Base-by-base conservation (phyloP, 116 monocot genomes). In the Cymodocea nodosa region DNA sequence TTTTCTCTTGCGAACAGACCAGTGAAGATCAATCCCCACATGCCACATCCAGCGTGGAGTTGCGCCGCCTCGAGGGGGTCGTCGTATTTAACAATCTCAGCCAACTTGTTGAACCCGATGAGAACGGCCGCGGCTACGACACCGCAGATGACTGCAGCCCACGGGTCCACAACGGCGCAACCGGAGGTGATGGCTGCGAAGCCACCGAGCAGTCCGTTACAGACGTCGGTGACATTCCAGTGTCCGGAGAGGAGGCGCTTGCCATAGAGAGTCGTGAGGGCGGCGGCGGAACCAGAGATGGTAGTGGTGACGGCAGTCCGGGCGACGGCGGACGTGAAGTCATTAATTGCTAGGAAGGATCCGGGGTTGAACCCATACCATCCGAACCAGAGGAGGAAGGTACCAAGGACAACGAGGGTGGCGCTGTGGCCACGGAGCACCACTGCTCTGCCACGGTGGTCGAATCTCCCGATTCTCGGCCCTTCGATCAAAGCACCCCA, bases 281-380 rank as follows among this genome's bases (percentile, higher is more conserved):
- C 84, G 5, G 84, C 84, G 8, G 77, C 40, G 73, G 79, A 68
- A 50, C 88, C 84, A 15, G 84, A 72, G 20, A 84, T 79, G 15
- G 81, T 78, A 14, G 86, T 86, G 40, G 86, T 86, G 53, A 86
- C 83, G 15, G 82, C 87, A 0, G 87, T 82, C 11, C 87, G 73
- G 16, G 77, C 84, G 34, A 85, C 75, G 40, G 79, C 84, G 13
- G 87, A 83, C 85, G 85, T 87, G 59, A 83, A 81, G 7, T 81
- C 87, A 71, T 81, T 19, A 70, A 92, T 92, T 37, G 64, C 81
- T 60, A 78, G 17, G 81, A 92, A 92, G 25, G 92, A 92, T 4
- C 92, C 92, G 0, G 92, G 92, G 66, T 92, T 92, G 84, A 92
- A 92, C 4, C 92, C 92, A 75, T 74, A 92, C 92, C 92, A 92